These are phyloP conservation scores for Corymbia maculata DNA, from an alignment of 345 rosid genomes.

Conservation along the genomic window DNA sequence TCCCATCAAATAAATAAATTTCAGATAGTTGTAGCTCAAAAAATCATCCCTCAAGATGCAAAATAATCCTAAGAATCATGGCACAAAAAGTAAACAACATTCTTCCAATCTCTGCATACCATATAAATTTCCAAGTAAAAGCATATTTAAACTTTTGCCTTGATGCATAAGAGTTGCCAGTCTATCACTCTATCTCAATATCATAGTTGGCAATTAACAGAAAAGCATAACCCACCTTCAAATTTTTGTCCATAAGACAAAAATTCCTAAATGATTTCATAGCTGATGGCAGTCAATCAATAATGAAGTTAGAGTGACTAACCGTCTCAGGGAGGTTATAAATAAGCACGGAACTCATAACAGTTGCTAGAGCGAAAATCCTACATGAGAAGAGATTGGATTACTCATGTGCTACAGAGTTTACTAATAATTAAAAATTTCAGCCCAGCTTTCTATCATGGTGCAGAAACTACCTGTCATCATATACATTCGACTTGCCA, in stretches of 20 bases:
- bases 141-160: not conserved
- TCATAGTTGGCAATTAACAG: not conserved
- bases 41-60: not conserved
- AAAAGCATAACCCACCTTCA: not conserved
- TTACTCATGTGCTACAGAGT: not conserved
- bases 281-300: not conserved
- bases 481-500: constrained; percentile 98
- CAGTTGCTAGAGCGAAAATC: constrained; percentile 97
- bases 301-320: constrained; percentile 17
- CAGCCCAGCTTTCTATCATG: not conserved
- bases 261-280: not conserved
- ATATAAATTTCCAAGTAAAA: not conserved
- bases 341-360: constrained; percentile 93
- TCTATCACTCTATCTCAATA: not conserved
- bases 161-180: not conserved
- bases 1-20: not conserved
- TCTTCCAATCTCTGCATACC: not conserved
- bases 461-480: constrained; percentile 56
- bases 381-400: constrained; percentile 18
- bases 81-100: not conserved
- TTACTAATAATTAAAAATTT: not conserved
- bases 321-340: constrained; percentile 98
- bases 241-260: not conserved
- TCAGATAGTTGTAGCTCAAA: not conserved
- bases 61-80: not conserved